Base-by-base conservation (phyloP, 2,329 filamentous ascomycete species). In the Xylariaceae sp. region DNA sequence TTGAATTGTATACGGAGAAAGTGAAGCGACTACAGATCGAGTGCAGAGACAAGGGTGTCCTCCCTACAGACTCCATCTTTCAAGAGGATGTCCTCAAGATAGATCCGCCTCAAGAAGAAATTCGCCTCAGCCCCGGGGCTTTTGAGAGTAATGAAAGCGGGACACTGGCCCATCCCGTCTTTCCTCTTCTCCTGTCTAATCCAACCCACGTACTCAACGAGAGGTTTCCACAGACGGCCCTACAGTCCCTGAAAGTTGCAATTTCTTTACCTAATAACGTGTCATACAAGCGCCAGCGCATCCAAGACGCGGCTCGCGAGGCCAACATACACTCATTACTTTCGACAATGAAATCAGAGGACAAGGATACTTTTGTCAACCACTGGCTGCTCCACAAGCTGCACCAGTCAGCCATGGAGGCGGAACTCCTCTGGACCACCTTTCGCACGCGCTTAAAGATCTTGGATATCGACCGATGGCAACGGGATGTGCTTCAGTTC, bases 311-410 rank as follows among this genome's bases (percentile, higher is more conserved):
- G 2, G 63, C 67, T 40, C 77, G 75, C 46, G 76, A 79, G 55
- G 68, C 66, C n/a, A 65, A 64, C 23, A 77, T 78, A 41, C 61
- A 71, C 35, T 66, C 60, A 5, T 64, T 76, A 10, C 57, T 76
- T n/a, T 41, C 27, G 3, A 37, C 8, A 12, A 54, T 61, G 3
- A 55, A 64, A 10, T 54, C 56, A 2, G 66, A 65, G 3, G 65
- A 67, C 52, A 73, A 69, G 50, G 61, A 59, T 1, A 70, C 76
- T 40, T 75, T 68, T 45, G 68, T 80, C 54, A 73, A 72, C 51
- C 66, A 73, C 33, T 80, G 77, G 76, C 60, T 80, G 3, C 64
- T 79, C 11, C 72, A 79, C 38, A 69, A 71, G 34, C 64, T 80
- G 33, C 69, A 74, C 27, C 62, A 65, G 12, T 75, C 71, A 3